Evolutionary conservation across 164 flowering plant genomes (phyloP), one percentile per base, ranked within the genome.

Genomic region (Dillenia turbinata): DNA sequence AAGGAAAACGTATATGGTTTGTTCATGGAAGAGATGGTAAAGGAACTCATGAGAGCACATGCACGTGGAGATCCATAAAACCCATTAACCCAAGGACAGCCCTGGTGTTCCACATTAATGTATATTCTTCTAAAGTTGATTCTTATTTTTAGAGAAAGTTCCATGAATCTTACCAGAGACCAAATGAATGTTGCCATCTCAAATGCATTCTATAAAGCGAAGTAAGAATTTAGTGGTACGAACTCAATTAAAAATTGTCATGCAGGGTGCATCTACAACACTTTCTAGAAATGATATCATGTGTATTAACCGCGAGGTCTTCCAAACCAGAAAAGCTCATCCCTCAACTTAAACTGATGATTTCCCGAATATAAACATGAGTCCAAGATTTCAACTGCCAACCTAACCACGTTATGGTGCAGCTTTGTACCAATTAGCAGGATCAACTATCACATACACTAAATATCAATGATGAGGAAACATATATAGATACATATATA

Each of bases 291-390:
- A 92, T 11, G 95, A 82, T 65, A 92, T 79, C 12, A 86, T 64
- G 60, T 89, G 96, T 60, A 92, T 87, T 19, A 88, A 62, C 70
- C 74, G 60, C 69, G 76, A n/a, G 98, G 98, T 71, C 66, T 87
- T 64, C 90, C 83, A 74, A 87, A 84, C 98, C 98, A 92, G 75
- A 92, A 92, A 40, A 92, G 86, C 66, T 83, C 92, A 71, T 92
- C 98, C 52, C 95, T 83, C 33, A 85, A 85, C 40, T 85, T 86
- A 60, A 87, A 64, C 33, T 75, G 85, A 57, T 56, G 75, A 57
- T 61, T 51, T 49, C 65, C 83, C 22, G 50, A 44, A 49, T 43
- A 19, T 61, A 78, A 76, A 73, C 70, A 61, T 43, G 69, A 9
- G 12, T 78, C 86, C 78, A 61, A 69, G 61, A 80, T 80, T 76